These are phyloP conservation scores for Mercurialis annua DNA, from an alignment of 345 rosid species.

Conservation along the genomic window DNA sequence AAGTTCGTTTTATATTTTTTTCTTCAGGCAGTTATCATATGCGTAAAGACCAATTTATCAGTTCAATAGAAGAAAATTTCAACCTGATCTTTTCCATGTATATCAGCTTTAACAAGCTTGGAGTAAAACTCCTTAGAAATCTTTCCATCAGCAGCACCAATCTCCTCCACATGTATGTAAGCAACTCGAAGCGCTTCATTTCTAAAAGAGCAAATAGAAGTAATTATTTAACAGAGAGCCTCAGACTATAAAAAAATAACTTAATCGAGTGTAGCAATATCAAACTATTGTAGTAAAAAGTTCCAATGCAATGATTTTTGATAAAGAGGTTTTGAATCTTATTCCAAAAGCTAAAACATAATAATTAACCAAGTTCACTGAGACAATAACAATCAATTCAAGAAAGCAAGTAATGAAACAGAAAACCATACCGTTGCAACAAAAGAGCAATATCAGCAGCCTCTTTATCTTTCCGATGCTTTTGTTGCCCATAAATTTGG, in stretches of 20 bases:
- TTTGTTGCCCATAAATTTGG: constrained; percentile 97
- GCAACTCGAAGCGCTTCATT: constrained; percentile 98
- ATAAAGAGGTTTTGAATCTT: neutral
- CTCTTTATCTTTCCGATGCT: constrained; percentile 77
- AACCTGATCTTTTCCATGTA: constrained; percentile 99
- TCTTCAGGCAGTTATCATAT: neutral
- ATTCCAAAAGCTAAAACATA: neutral
- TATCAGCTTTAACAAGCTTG: constrained; percentile 95
- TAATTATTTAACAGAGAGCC: constrained; percentile 4
- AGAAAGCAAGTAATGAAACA: constrained; percentile 5
- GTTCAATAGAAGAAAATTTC: constrained; percentile 1
- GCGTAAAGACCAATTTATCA: neutral
- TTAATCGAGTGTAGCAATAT: neutral
- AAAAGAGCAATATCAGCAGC: constrained; percentile 93
- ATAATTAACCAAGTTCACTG: neutral
- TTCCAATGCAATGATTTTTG: neutral
- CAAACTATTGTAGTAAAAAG: neutral
- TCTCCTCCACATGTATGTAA: constrained; percentile 89
- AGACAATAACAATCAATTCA: neutral
- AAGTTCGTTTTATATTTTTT: neutral
- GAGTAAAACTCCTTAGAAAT: constrained; percentile 61
- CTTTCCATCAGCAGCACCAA: constrained; percentile 47
- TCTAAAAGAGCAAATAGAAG: constrained; percentile 37
- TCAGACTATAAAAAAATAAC: neutral
- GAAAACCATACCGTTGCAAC: constrained; percentile 57